Evolutionary conservation across 2,329 filamentous ascomycete species (phyloP).

Genomic region (Fusarium pilosicola): DNA sequence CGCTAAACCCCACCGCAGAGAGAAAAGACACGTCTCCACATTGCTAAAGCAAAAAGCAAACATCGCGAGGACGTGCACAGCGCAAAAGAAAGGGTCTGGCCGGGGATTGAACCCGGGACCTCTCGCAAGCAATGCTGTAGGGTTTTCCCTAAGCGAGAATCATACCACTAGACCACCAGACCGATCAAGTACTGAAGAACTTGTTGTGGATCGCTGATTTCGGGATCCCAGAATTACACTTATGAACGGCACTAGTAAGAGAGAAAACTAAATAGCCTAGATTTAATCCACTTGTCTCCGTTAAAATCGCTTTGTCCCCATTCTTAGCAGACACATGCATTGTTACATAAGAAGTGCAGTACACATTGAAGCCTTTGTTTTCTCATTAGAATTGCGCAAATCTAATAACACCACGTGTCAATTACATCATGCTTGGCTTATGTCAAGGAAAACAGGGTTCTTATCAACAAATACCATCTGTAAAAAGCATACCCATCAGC

Average conservation of each 20-base stretch:
- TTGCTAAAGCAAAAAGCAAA: not conserved
- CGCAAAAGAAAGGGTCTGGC: slow-evolving; percentile 52
- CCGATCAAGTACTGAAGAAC: slow-evolving; percentile 27
- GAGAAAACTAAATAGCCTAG: rapidly evolving
- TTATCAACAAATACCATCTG: too few relatives aligned
- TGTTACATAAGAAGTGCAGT: too few relatives aligned
- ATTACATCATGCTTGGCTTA: too few relatives aligned
- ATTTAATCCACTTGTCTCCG: not conserved
- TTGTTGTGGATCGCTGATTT: not conserved
- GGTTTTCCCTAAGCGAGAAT: slow-evolving; percentile 73
- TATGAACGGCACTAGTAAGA: rapidly evolving
- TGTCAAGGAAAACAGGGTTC: too few relatives aligned
- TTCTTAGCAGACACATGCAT: not conserved
- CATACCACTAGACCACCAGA: slow-evolving; percentile 74
- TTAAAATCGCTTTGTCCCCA: too few relatives aligned
- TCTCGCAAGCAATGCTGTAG: slow-evolving; percentile 53
- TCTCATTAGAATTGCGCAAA: not conserved
- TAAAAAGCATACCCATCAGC: too few relatives aligned
- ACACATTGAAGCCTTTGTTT: not conserved
- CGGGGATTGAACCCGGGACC: slow-evolving; percentile 60
- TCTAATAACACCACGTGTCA: not conserved
- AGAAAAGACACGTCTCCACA: not conserved
- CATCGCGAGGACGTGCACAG: not conserved
- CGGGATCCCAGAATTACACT: rapidly evolving
- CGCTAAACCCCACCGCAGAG: too few relatives aligned